Conservation (phyloP, 2,329 filamentous ascomycete genomes). For the Nemania serpens region DNA sequence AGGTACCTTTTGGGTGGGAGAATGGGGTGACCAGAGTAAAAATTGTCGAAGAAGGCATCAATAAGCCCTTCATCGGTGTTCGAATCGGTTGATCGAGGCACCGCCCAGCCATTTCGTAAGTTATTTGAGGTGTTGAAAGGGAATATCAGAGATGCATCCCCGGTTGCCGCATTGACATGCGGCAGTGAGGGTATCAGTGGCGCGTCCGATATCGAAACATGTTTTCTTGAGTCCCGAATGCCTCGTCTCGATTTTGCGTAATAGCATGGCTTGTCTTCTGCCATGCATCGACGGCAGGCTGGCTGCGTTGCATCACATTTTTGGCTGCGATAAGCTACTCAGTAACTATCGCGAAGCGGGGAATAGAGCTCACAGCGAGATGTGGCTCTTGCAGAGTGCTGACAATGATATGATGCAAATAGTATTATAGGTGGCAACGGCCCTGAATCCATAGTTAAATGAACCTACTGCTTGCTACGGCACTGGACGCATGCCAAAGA, state of each 20-base stretch:
- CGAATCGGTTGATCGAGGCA: slow-evolving; percentile 35
- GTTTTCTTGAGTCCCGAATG: slow-evolving; percentile 44
- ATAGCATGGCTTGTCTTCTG: slow-evolving; percentile 49
- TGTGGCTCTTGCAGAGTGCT: neutral
- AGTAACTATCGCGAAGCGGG: slow-evolving; percentile 1
- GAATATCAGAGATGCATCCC: slow-evolving; percentile 26
- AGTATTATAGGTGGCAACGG: neutral
- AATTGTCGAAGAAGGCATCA: slow-evolving; percentile 36
- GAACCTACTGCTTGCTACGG: slow-evolving; percentile 49
- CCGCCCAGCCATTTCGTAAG: slow-evolving; percentile 33
- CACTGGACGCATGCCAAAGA: slow-evolving; percentile 54
- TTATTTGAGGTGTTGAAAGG: slow-evolving; percentile 30
- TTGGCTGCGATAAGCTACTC: slow-evolving; percentile 34
- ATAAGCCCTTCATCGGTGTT: slow-evolving; percentile 26
- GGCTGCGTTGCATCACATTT: slow-evolving; percentile 53
- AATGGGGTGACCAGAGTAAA: slow-evolving; percentile 44
- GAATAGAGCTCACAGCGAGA: neutral
- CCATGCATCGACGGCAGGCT: slow-evolving; percentile 47
- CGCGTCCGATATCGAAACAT: slow-evolving; percentile 41
- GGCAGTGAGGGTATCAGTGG: slow-evolving; percentile 31
- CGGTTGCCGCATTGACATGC: slow-evolving; percentile 30
- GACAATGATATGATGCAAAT: neutral
- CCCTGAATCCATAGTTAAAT: slow-evolving; percentile 12
- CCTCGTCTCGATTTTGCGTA: slow-evolving; percentile 55
- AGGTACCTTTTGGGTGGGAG: slow-evolving; percentile 44